Conservation (phyloP, 1,139 yeast genomes). For the Saccharomyces hybrid region DNA sequence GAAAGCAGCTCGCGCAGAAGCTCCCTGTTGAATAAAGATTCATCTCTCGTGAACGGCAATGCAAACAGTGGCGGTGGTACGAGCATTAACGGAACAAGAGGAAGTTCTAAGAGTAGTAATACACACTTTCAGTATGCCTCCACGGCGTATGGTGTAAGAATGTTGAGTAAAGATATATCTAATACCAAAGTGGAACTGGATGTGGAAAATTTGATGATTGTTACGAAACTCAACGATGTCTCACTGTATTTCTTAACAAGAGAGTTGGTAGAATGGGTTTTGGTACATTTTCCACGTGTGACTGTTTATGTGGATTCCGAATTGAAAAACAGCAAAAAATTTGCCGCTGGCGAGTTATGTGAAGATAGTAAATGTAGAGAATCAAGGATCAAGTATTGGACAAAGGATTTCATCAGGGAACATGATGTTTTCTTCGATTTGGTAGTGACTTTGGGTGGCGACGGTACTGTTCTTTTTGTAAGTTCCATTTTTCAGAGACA, state of each 20-base stretch:
- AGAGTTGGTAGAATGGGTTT: slow-evolving; percentile 71
- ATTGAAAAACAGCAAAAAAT: slow-evolving; percentile 53
- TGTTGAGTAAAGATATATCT: slow-evolving; percentile 66
- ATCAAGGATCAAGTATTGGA: slow-evolving; percentile 58
- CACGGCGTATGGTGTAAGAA: slow-evolving; percentile 80
- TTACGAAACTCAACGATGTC: slow-evolving; percentile 80
- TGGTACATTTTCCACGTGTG: slow-evolving; percentile 43
- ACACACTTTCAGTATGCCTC: slow-evolving; percentile 73
- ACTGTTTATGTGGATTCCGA: slow-evolving; percentile 66
- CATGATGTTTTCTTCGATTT: slow-evolving; percentile 57
- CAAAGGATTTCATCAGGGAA: slow-evolving; percentile 46
- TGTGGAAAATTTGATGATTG: slow-evolving; percentile 64
- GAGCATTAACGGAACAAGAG: background rate
- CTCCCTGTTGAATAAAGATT: background rate
- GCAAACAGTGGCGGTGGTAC: background rate
- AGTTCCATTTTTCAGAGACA: slow-evolving; percentile 70
- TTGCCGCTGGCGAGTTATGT: slow-evolving; percentile 41
- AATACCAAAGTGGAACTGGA: slow-evolving; percentile 68
- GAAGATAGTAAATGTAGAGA: slow-evolving; percentile 24
- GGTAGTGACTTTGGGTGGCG: slow-evolving; percentile 80
- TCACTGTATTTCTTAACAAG: slow-evolving; percentile 66
- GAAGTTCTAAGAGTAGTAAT: slow-evolving; percentile 23
- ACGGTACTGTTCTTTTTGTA: slow-evolving; percentile 79
- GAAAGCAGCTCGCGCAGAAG: slow-evolving; percentile 3
- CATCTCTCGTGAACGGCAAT: background rate